Conservation (phyloP, 495 filamentous ascomycete genomes). For the Opeltia flavorubescens region DNA sequence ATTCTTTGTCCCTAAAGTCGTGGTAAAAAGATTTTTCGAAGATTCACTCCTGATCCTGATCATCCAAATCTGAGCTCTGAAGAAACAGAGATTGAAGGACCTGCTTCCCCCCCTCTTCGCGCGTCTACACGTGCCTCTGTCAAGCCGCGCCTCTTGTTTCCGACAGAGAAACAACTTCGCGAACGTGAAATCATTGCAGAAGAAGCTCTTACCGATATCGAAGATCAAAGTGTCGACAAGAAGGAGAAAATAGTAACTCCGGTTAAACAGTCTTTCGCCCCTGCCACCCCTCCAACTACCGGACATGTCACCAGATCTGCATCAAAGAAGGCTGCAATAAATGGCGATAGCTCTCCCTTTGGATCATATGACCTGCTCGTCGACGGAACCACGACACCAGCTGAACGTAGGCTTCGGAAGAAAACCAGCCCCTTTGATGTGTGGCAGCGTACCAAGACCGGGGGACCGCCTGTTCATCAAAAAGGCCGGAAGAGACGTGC, state of each 20-base stretch:
- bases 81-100: slow-evolving; percentile 29
- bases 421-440: slow-evolving; percentile 50
- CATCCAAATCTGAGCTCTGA: slow-evolving; percentile 21
- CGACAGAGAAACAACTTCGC: slow-evolving; percentile 28
- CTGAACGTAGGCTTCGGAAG: slow-evolving; percentile 19
- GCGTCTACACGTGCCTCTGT: slow-evolving; percentile 58
- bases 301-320: slow-evolving; percentile 35
- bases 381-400: slow-evolving; percentile 2
- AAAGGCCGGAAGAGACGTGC: slow-evolving; percentile 32
- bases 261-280: slow-evolving; percentile 33
- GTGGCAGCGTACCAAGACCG: slow-evolving; percentile 49
- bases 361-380: slow-evolving; percentile 16
- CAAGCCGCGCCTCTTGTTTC: slow-evolving; percentile 79
- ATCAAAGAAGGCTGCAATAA: slow-evolving; percentile 9
- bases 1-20: slow-evolving; percentile 42
- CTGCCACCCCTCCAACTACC: slow-evolving; percentile 42
- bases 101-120: slow-evolving; percentile 22
- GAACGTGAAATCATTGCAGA: slow-evolving; percentile 22
- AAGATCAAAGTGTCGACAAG: slow-evolving; percentile 28
- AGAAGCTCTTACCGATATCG: slow-evolving; percentile 36
- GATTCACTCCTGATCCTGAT: slow-evolving; percentile 32
- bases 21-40: slow-evolving; percentile 71
- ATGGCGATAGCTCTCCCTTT: slow-evolving; percentile 5
- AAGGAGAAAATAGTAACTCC: slow-evolving; percentile 29
- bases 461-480: slow-evolving; percentile 2